Percentiles rank a stretch among this genome's conserved stretches.
Evolutionary conservation across 768 basidiomycete species (phyloP).

Genomic region (Chiua virens): DNA sequence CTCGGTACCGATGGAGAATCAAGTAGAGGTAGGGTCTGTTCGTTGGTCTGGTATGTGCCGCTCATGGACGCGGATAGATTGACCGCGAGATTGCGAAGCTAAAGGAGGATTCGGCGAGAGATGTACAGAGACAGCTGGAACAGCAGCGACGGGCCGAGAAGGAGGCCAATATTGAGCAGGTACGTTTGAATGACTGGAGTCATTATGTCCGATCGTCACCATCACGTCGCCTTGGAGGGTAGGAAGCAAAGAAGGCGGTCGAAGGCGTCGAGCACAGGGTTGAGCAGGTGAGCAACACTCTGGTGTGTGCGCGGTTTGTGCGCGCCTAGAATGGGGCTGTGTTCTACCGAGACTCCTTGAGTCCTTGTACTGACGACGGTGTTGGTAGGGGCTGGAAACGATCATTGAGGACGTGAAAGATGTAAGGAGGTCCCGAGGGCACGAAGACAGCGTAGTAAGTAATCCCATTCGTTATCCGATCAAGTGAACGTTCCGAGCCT

Average conservation of each 20-base stretch:
- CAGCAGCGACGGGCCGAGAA: conserved; percentile 14
- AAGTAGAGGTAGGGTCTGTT: conserved; percentile 12
- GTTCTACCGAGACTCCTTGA: not conserved
- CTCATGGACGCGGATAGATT: conserved; percentile 14
- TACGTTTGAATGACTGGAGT: not conserved
- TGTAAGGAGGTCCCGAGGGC: not conserved
- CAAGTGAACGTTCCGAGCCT: not conserved
- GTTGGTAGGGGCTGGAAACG: conserved; percentile 2
- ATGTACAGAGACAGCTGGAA: conserved; percentile 22
- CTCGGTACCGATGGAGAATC: not conserved
- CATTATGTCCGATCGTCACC: not conserved
- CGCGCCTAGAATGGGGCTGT: not conserved
- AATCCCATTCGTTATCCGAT: not conserved
- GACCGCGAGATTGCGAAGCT: conserved; percentile 22
- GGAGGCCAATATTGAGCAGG: conserved; percentile 5
- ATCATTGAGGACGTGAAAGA: conserved; percentile 1
- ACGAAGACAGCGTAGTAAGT: not conserved
- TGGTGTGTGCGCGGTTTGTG: not conserved
- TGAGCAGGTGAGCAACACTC: conserved; percentile 4
- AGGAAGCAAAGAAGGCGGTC: conserved; percentile 2
- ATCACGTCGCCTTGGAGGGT: not conserved
- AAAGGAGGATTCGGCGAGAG: conserved; percentile 19
- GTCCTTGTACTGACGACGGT: not conserved
- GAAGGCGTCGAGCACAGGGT: conserved; percentile 4
- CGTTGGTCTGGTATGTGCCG: too few species aligned